A percentile compares a stretch with the other conserved stretches of the same genome.
Conservation (phyloP, 805 yeast genomes). For the Myxozyma udenii region DNA sequence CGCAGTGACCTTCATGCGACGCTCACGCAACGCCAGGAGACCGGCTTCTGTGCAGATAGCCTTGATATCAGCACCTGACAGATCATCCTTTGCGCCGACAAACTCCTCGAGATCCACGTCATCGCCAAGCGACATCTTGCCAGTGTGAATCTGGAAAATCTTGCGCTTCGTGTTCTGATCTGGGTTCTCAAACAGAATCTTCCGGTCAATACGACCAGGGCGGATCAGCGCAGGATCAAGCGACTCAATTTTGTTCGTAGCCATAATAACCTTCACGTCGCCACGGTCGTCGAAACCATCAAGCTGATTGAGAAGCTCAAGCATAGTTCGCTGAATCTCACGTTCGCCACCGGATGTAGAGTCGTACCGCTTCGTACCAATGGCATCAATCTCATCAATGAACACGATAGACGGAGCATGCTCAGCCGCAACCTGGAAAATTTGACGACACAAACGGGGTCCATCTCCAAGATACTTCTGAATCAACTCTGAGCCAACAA, state of each 20-base stretch:
- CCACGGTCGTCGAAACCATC: slow-evolving; percentile 98
- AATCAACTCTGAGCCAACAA: slow-evolving; percentile 94
- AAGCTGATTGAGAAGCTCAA: slow-evolving; percentile 88
- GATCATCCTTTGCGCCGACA: slow-evolving; percentile 85
- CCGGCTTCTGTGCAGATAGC: slow-evolving; percentile 99
- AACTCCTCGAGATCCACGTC: slow-evolving; percentile 88
- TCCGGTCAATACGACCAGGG: slow-evolving; percentile 96
- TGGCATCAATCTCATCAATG: slow-evolving; percentile 98
- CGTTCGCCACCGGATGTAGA: slow-evolving; percentile 91
- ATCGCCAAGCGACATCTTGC: slow-evolving; percentile 83
- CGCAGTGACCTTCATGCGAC: slow-evolving; percentile 95
- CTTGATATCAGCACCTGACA: slow-evolving; percentile 96
- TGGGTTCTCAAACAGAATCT: slow-evolving; percentile 93
- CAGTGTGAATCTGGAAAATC: slow-evolving; percentile 86
- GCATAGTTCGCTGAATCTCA: slow-evolving; percentile 96
- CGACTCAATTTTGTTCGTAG: slow-evolving; percentile 90
- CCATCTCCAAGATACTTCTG: slow-evolving; percentile 98
- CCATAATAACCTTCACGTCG: slow-evolving; percentile 97
- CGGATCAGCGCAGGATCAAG: slow-evolving; percentile 94
- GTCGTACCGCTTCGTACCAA: slow-evolving; percentile 97
- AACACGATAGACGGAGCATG: slow-evolving; percentile 98
- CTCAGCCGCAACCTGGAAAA: slow-evolving; percentile 94
- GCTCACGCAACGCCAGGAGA: slow-evolving; percentile 87
- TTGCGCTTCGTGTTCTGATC: slow-evolving; percentile 89
- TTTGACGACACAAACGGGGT: slow-evolving; percentile 88